Conservation (phyloP, 1,284 basidiomycete species). For the Apiotrichum brassicae region DNA sequence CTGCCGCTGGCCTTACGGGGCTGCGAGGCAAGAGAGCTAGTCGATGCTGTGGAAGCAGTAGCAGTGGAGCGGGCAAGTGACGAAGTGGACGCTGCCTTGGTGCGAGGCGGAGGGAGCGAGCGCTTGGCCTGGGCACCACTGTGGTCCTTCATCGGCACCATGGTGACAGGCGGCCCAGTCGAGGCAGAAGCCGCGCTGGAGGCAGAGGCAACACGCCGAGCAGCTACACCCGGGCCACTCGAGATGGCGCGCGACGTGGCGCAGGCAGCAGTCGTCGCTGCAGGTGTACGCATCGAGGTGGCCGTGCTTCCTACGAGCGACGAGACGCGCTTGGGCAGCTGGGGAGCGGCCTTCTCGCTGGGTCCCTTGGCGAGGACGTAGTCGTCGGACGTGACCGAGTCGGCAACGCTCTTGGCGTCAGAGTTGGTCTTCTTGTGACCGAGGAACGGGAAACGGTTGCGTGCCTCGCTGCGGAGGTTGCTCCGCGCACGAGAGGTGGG, state of each 20-base stretch:
- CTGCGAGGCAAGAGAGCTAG: background rate
- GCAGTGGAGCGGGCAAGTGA: background rate
- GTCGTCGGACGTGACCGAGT: constrained; percentile 1
- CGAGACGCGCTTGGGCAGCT: constrained; percentile 2
- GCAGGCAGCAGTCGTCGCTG: background rate
- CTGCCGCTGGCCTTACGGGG: background rate
- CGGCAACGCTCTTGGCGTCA: background rate
- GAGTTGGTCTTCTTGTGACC: constrained; percentile 1
- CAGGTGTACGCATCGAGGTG: background rate
- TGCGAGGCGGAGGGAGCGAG: background rate
- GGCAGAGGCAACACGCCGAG: too few species aligned
- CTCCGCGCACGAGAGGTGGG: background rate
- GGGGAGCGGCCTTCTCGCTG: background rate
- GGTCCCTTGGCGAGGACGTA: background rate
- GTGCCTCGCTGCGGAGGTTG: background rate
- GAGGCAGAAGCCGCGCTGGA: background rate
- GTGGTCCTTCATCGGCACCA: constrained; percentile 13
- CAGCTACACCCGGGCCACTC: background rate
- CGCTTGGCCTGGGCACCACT: background rate
- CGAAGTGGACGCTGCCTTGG: background rate
- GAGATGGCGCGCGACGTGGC: background rate
- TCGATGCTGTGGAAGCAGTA: background rate
- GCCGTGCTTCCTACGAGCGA: background rate
- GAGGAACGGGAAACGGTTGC: constrained; percentile 9
- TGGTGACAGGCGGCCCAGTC: constrained; percentile 1